Base-by-base conservation (phyloP, 768 basidiomycete genomes). In the Ephemerocybe angulata region DNA sequence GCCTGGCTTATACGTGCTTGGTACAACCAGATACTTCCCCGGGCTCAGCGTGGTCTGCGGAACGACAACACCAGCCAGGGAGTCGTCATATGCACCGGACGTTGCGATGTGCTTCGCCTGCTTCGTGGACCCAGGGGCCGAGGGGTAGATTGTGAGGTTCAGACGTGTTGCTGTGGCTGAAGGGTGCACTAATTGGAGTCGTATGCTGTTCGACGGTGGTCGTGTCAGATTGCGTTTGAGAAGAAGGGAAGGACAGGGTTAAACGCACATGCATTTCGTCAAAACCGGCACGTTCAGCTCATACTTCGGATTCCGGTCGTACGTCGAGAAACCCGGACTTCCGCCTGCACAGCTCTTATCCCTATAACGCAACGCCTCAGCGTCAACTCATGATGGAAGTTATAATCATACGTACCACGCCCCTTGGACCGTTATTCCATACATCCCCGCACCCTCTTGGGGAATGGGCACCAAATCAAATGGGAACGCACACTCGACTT, bases 361-460 rank as follows among this genome's bases (percentile, higher is more conserved):
- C 92, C 91, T 90, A 51, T 17, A 46, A 15, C 2, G 21, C 8
- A 35, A 13, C 28, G 22, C 6, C 17, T n/a, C 35, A 30, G 10
- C 12, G 10, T 46, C 10, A 41, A 19, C 38, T n/a, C 27, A 10
- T 49, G n/a, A 27, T 2, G 21, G 33, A 28, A 30, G 24, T 28
- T 51, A 25, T 15, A 37, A 22, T 46, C 29, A 8, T 50, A 61
- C 81, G 50, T 57, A 90, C 95, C 95, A 98, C 35, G 76, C 70
- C 3, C 91, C 93, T n/a, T 73, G 78, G 2, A 87, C 60, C 0
- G 76, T 64, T 60, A 89, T 87, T 21, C 70, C 71, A 65, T 87
- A 96, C 93, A 97, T 91, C 0, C 94, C 95, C 0, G 93, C 91
- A 0, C 93, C 94, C 71, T 98, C 96, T 54, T 86, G 82, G 0